Conservation (phyloP, 345 rosid genomes). For the Trapa incisa region DNA sequence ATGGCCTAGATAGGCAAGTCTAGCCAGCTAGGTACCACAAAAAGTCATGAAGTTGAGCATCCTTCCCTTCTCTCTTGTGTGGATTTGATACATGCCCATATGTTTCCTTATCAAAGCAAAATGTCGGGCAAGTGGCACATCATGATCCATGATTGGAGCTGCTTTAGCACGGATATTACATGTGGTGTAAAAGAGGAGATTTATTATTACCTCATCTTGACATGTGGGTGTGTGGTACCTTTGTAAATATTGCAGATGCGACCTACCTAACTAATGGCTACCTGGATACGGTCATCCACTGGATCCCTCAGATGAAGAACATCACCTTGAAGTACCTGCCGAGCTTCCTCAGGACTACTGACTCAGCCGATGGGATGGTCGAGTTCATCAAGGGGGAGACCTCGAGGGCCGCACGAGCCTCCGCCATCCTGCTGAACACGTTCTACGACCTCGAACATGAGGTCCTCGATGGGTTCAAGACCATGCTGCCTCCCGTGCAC, state of each 20-base stretch:
- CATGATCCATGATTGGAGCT: too few species aligned
- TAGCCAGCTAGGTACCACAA: too few species aligned
- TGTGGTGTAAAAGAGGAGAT: too few species aligned
- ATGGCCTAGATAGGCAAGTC: too few species aligned
- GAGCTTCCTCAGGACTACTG: constrained; percentile 29
- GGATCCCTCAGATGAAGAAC: constrained; percentile 30
- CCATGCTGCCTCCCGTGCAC: constrained; percentile 10
- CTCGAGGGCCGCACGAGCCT: constrained; percentile 16
- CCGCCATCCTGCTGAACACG: constrained; percentile 29
- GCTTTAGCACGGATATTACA: too few species aligned
- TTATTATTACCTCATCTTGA: too few species aligned
- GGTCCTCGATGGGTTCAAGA: constrained; percentile 14
- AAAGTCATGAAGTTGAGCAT: too few species aligned
- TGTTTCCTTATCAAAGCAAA: too few species aligned
- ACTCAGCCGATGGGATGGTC: constrained; percentile 24
- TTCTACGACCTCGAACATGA: constrained; percentile 24
- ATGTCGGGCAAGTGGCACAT: too few species aligned
- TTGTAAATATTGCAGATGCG: constrained; percentile 18
- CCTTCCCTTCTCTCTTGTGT: too few species aligned
- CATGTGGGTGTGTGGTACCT: too few species aligned
- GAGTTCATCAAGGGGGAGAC: constrained; percentile 8
- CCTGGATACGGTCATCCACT: constrained; percentile 27
- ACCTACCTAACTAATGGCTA: constrained; percentile 32
- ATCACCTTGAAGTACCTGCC: constrained; percentile 35
- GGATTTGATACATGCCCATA: too few species aligned